Evolutionary conservation across 2,329 filamentous ascomycete species (phyloP), one percentile per base, ranked within the genome.

Genomic region (Coniosporium tulheliwenetii): DNA sequence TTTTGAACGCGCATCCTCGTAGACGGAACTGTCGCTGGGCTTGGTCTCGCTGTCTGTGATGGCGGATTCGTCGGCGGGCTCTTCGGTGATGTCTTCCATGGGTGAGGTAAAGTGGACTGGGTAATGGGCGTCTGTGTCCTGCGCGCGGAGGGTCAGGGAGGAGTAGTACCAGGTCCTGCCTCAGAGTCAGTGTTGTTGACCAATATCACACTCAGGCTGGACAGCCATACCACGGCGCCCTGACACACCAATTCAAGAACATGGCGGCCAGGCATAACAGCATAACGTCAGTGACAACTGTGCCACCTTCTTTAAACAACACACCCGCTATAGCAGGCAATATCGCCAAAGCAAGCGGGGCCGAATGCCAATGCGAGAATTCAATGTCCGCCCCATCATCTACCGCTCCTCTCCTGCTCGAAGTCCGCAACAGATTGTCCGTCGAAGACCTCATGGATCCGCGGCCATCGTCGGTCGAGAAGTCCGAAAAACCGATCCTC

Each of bases 161-260:
- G 65, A 60, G 43, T 65, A 62, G 45, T 73, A 72, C 69, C 69
- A 73, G 41, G 70, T 64, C 64, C 64, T 67, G 37, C 35, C 3
- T 26, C 19, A 26, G 4, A 4, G 19, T 26, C 19, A 26, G 19
- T 26, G 19, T 7, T 26, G 19, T 7, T 26, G 19, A 26, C 3
- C 19, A 26, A 26, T 26, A 7, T 26, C 19, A 26, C 7, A 7
- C 19, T 26, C 19, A 4, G 19, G 39, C 29, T 39, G 36, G 41
- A 33, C 13, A 40, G 50, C 72, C 56, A n/a, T 65, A 87, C 87
- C 89, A 96, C 50, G 89, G 89, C 48, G 91, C 69, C 42, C 85
- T 80, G 36, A 95, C 81, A 38, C 84, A 87, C 85, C 86, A 95
- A 56, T 94, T 87, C 45, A 96, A 66, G 52, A 95, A 93, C 36